A percentile compares a stretch with the other conserved stretches of the same genome.
These are phyloP conservation scores for Neurospora terricola DNA, from an alignment of 495 filamentous ascomycete genomes.

Conservation along the genomic window DNA sequence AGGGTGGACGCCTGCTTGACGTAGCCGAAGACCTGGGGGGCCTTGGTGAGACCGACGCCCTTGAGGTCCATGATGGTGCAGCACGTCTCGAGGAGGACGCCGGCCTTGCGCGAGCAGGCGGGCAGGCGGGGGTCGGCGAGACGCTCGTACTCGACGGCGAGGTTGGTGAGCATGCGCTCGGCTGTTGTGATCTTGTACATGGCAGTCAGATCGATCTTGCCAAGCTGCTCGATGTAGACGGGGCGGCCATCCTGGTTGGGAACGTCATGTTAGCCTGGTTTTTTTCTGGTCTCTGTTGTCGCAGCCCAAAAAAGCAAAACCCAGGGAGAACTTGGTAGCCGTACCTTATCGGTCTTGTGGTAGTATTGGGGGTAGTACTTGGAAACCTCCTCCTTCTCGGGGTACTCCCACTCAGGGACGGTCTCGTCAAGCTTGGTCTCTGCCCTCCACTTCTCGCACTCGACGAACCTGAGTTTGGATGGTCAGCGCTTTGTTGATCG, in stretches of 20 bases:
- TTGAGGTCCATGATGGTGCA: conserved; percentile 96
- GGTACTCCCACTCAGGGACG: conserved; percentile 71
- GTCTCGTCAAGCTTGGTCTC: conserved; percentile 74
- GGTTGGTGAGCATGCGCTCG: conserved; percentile 91
- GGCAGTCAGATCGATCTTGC: conserved; percentile 79
- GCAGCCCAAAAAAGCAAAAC: not conserved
- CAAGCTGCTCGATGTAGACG: conserved; percentile 92
- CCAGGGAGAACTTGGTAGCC: not conserved
- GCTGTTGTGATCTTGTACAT: conserved; percentile 84
- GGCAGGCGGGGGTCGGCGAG: conserved; percentile 85
- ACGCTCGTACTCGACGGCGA: conserved; percentile 95
- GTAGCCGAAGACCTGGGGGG: conserved; percentile 65
- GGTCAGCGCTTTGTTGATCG: conserved; percentile 12
- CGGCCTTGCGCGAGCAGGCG: conserved; percentile 88
- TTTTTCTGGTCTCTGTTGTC: not conserved
- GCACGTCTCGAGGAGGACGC: conserved; percentile 86
- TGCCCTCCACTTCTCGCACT: conserved; percentile 84
- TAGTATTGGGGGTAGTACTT: conserved; percentile 98
- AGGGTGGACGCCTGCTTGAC: conserved; percentile 58
- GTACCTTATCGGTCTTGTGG: conserved; percentile 95
- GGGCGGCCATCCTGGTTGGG: conserved; percentile 74
- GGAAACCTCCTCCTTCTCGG: conserved; percentile 78
- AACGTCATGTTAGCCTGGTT: conserved; percentile 1
- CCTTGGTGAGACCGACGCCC: conserved; percentile 75
- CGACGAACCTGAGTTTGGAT: conserved; percentile 60